Conservation (phyloP, 2,329 filamentous ascomycete species). For the Aureobasidium sp. region DNA sequence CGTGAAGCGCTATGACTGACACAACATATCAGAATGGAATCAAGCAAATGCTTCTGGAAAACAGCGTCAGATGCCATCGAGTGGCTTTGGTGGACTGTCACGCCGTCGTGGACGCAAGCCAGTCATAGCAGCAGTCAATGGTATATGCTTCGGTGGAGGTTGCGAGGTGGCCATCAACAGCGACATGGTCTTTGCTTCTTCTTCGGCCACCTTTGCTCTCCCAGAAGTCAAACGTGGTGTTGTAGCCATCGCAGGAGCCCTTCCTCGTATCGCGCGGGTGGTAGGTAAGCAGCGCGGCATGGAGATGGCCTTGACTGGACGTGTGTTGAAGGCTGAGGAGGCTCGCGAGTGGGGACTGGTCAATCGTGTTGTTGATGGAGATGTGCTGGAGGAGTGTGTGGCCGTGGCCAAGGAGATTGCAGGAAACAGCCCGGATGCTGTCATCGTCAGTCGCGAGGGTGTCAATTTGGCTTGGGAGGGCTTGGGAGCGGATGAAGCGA, state of each 20-base stretch:
- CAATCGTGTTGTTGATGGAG: slow-evolving; percentile 65
- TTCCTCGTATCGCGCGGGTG: slow-evolving; percentile 71
- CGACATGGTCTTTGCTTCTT: slow-evolving; percentile 73
- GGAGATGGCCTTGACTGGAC: slow-evolving; percentile 75
- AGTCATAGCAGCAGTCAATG: slow-evolving; percentile 80
- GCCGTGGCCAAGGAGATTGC: slow-evolving; percentile 68
- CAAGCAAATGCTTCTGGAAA: slow-evolving; percentile 30
- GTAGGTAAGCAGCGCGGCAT: slow-evolving; percentile 75
- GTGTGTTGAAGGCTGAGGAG: slow-evolving; percentile 64
- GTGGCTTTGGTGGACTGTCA: slow-evolving; percentile 72
- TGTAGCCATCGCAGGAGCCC: slow-evolving; percentile 73
- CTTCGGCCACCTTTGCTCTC: slow-evolving; percentile 68
- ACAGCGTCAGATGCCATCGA: slow-evolving; percentile 33
- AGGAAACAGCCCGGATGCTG: slow-evolving; percentile 72
- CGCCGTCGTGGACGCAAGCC: slow-evolving; percentile 77
- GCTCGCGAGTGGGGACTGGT: slow-evolving; percentile 73
- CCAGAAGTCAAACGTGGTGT: slow-evolving; percentile 79
- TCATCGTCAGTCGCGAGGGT: slow-evolving; percentile 78
- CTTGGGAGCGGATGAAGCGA: slow-evolving; percentile 69
- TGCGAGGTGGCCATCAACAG: slow-evolving; percentile 80
- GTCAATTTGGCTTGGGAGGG: slow-evolving; percentile 78
- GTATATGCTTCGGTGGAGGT: slow-evolving; percentile 77
- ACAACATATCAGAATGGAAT: slow-evolving; percentile 35
- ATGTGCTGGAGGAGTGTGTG: slow-evolving; percentile 65
- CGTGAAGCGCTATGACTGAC: background rate